Conservation (phyloP, 106 monocot species). For the Dendrobium chrysotoxum region DNA sequence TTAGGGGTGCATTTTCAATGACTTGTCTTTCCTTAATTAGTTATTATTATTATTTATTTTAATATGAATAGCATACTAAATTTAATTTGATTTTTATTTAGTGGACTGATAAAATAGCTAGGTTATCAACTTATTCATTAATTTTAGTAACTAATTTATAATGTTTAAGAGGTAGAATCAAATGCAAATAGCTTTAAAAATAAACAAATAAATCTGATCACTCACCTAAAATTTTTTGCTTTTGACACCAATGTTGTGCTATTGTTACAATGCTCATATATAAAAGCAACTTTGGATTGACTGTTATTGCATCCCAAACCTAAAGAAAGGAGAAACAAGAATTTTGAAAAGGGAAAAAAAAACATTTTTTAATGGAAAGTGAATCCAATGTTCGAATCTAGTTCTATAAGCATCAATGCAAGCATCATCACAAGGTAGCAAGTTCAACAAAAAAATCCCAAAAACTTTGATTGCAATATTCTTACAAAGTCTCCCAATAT, state of each 20-base stretch:
- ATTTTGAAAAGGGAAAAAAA: background rate
- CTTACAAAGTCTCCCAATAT: background rate
- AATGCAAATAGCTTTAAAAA: slow-evolving; percentile 6
- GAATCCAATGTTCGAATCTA: background rate
- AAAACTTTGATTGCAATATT: background rate
- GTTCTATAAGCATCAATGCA: background rate
- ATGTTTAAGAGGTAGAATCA: too few species aligned
- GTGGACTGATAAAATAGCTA: too few species aligned
- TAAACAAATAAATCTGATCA: slow-evolving; percentile 6
- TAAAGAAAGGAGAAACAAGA: slow-evolving; percentile 16
- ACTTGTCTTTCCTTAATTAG: too few species aligned
- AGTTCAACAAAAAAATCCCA: background rate
- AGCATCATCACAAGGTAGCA: background rate
- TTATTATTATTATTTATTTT: too few species aligned
- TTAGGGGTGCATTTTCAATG: too few species aligned
- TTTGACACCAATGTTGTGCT: slow-evolving; percentile 98
- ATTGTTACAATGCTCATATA: slow-evolving; percentile 94
- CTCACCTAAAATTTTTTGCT: slow-evolving; percentile 92
- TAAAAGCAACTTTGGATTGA: slow-evolving; percentile 90
- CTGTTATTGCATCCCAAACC: slow-evolving; percentile 96
- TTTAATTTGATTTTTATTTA: too few species aligned
- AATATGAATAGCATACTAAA: too few species aligned
- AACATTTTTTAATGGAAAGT: background rate
- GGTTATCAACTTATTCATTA: too few species aligned
- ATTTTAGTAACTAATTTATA: too few species aligned